Evolutionary conservation across 2,329 filamentous ascomycete genomes (phyloP), one percentile per base, ranked within the genome.

Genomic region (Aspergillus pseudoviridinutans): DNA sequence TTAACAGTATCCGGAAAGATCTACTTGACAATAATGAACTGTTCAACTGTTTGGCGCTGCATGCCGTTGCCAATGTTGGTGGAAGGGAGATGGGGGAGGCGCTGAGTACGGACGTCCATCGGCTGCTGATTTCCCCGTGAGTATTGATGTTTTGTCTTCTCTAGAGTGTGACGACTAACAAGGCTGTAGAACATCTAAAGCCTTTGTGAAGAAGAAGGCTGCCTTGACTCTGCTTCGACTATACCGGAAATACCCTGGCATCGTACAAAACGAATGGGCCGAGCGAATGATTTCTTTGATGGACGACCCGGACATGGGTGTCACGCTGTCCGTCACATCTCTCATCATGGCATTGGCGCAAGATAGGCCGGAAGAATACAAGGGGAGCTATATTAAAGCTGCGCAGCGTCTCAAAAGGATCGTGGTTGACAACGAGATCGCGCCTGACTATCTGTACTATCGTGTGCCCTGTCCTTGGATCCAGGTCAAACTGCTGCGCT

Each of bases 401-500:
- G 93, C 93, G 0, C 89, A 91, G 60, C 83, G 92, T 56, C 76
- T 99, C 67, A 96, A 96, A 79, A 88, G 90, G 64, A 90, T 97
- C 64, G 82, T 97, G 17, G 87, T 97, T 27, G 93, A 97, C 65
- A 88, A 89, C 62, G 93, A 99, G 66, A 94, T 91, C 68, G 85
- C 91, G 0, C 84, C 86, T 56, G 94, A 97, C 72, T 99, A 99
- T 72, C 84, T 97, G 27, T 99, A 99, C 79, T 99, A 99, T 81
- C 97, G 97, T 70, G 94, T 99, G n/a, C 94, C 94, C 1, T 99
- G 94, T 71, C 94, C 94, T 2, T 99, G 94, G 94, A 87, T 99
- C 57, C 92, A 97, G 76, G 90, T 97, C 69, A 99, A 99, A 78
- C 82, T 99, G 20, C 77, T 99, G 64, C 87, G 92, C 61, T 78